These are phyloP conservation scores for Eucalyptus paniculata DNA, from an alignment of 345 rosid genomes.

Conservation along the genomic window DNA sequence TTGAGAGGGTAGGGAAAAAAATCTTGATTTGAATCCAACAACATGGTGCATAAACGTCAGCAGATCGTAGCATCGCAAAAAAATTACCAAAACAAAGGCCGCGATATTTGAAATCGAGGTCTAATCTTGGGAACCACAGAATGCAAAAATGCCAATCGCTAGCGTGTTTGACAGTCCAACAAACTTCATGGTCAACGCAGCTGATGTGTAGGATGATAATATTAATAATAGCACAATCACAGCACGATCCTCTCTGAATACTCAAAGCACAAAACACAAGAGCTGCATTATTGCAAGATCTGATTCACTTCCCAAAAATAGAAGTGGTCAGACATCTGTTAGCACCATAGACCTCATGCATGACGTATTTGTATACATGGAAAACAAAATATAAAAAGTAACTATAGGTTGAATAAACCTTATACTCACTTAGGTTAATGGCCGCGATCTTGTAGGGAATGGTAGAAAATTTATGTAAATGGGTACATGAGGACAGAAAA, in stretches of 20 bases:
- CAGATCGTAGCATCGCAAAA: background rate
- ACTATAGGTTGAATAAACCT: background rate
- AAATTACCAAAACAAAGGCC: background rate
- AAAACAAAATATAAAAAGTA: background rate
- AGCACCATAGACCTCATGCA: background rate
- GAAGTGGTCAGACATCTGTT: background rate
- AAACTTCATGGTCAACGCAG: background rate
- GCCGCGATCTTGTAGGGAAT: background rate
- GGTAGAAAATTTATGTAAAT: background rate
- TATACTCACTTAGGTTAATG: background rate
- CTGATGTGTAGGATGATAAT: background rate
- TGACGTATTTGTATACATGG: background rate
- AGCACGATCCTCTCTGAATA: background rate
- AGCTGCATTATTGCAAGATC: background rate
- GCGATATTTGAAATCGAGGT: background rate
- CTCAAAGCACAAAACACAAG: background rate
- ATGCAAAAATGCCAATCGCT: background rate
- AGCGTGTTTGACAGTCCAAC: background rate
- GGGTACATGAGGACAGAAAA: background rate
- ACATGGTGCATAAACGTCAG: background rate
- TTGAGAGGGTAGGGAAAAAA: background rate
- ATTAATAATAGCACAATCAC: background rate
- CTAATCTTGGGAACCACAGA: background rate
- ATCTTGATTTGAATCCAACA: background rate
- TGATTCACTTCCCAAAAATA: background rate